A percentile compares a stretch with the other conserved stretches of the same genome.
phyloP scores from a whole-genome alignment of 2,329 filamentous ascomycete species.

The Paecilomyces fulvus region DNA sequence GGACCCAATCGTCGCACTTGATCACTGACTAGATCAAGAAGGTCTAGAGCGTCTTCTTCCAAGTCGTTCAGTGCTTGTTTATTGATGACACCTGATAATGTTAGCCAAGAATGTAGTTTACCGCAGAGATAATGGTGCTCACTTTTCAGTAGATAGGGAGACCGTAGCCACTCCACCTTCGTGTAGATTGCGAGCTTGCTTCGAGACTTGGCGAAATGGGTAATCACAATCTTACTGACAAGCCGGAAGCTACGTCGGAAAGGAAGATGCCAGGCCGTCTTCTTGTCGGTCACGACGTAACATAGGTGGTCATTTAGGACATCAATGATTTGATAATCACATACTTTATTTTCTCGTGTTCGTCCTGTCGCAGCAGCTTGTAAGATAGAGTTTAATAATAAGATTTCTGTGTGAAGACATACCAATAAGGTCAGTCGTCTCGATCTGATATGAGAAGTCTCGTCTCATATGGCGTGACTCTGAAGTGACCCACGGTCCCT shows the following conservation, averaged over 20 bases:
- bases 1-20: slow-evolving; percentile 40
- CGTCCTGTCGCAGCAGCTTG: slow-evolving; percentile 20
- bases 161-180: slow-evolving; percentile 75
- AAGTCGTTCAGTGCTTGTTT: slow-evolving; percentile 63
- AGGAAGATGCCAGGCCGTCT: slow-evolving; percentile 74
- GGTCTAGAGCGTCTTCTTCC: slow-evolving; percentile 39
- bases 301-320: slow-evolving; percentile 67
- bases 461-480: slow-evolving; percentile 65
- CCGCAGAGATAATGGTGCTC: slow-evolving; percentile 3
- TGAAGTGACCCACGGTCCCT: slow-evolving; percentile 71
- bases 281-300: slow-evolving; percentile 58
- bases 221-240: slow-evolving; percentile 86
- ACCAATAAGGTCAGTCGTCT: slow-evolving; percentile 58
- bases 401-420: slow-evolving; percentile 19
- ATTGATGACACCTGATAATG: slow-evolving; percentile 43
- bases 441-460: slow-evolving; percentile 72
- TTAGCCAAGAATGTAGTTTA: slow-evolving; percentile 2
- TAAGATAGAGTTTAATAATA: not conserved
- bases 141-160: slow-evolving; percentile 45
- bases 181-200: slow-evolving; percentile 86
- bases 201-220: slow-evolving; percentile 82
- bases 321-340: slow-evolving; percentile 81
- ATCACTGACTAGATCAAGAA: slow-evolving; percentile 42
- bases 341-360: slow-evolving; percentile 53
- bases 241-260: slow-evolving; percentile 70